Percentiles rank a stretch among this genome's conserved stretches.
Evolutionary conservation across 2,329 filamentous ascomycete species (phyloP).

Genomic region (Sphaerulina vaccinii): DNA sequence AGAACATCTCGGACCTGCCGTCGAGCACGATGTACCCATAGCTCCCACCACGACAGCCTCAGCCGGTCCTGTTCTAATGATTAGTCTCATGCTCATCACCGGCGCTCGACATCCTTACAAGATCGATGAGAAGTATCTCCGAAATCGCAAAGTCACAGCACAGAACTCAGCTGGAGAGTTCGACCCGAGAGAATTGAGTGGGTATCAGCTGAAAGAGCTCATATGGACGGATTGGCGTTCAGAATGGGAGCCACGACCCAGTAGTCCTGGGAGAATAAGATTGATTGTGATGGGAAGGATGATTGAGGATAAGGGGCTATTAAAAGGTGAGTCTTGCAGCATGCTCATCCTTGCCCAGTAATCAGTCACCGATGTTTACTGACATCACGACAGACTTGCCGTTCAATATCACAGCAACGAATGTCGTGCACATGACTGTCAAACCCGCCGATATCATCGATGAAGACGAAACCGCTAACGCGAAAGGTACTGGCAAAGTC

Average conservation of each 20-base stretch:
- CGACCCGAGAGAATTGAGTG: conserved; percentile 85
- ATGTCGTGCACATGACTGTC: conserved; percentile 93
- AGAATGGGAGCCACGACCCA: conserved; percentile 85
- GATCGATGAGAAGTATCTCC: conserved; percentile 82
- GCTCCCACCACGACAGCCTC: conserved; percentile 32
- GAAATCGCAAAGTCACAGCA: conserved; percentile 75
- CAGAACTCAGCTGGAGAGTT: conserved; percentile 62
- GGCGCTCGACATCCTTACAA: conserved; percentile 86
- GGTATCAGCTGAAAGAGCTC: conserved; percentile 90
- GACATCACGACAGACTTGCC: conserved; percentile 52
- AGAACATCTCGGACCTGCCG: conserved; percentile 50
- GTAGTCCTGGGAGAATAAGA: conserved; percentile 83
- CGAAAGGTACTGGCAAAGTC: conserved; percentile 65
- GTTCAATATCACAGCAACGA: conserved; percentile 70
- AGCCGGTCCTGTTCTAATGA: conserved; percentile 57
- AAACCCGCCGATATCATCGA: conserved; percentile 80
- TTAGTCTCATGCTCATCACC: conserved; percentile 73
- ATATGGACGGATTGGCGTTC: conserved; percentile 86
- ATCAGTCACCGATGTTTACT: neutral
- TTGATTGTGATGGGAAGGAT: conserved; percentile 90
- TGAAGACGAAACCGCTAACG: conserved; percentile 65
- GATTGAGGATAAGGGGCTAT: conserved; percentile 79
- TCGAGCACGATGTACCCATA: conserved; percentile 41
- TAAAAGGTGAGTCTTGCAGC: conserved; percentile 71
- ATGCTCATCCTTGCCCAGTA: neutral